Conservation (phyloP, 805 yeast genomes). For the Cephaloascus albidus region DNA sequence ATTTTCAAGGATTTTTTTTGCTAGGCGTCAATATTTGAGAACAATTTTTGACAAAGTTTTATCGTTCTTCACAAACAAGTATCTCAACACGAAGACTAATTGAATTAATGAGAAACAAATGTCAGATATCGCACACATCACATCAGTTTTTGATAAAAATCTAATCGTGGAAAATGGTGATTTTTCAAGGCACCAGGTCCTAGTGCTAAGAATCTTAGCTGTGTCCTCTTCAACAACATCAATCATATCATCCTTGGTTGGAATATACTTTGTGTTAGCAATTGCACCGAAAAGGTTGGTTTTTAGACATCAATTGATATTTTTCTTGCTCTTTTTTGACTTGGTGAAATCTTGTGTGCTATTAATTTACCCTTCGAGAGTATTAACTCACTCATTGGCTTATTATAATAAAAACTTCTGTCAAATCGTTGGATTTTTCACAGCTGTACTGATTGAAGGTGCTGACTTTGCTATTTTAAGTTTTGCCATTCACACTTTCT, state of each 20-base stretch:
- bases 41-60: no score
- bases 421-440: constrained; percentile 69
- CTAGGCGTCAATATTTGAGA: no score
- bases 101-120: neutral
- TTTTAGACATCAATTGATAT: constrained; percentile 64
- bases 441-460: constrained; percentile 75
- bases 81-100: no score
- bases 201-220: constrained; percentile 25
- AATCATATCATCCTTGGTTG: constrained; percentile 39
- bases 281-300: constrained; percentile 55
- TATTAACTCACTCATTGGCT: constrained; percentile 28
- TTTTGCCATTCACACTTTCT: constrained; percentile 75
- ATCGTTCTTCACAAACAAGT: no score
- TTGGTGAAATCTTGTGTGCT: constrained; percentile 63
- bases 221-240: constrained; percentile 26
- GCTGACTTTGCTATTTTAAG: constrained; percentile 77
- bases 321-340: constrained; percentile 63
- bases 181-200: constrained; percentile 18
- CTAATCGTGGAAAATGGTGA: constrained; percentile 2
- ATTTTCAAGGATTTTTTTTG: no score
- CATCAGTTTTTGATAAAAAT: neutral
- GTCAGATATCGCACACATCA: neutral
- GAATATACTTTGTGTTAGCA: constrained; percentile 50
- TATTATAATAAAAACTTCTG: constrained; percentile 43
- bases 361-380: constrained; percentile 58